Evolutionary conservation across 441 rosid genomes (phyloP), one percentile per base, ranked within the genome.

Genomic region (Pelargonium cotyledonis): DNA sequence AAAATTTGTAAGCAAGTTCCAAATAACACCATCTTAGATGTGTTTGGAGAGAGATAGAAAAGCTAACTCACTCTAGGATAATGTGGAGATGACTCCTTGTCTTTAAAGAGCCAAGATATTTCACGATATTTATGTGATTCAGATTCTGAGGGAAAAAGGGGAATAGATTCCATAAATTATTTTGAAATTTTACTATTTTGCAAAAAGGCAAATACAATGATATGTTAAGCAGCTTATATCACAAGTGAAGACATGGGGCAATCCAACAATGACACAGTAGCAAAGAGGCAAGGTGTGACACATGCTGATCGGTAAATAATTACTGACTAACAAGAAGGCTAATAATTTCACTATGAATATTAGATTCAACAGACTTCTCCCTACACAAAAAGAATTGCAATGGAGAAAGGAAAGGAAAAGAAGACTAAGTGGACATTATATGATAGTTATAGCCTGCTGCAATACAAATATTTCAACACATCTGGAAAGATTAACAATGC

Each of bases 111-210:
- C 98, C 99, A 71, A 89, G 95, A 82, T 95, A 95, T 79, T 95
- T 92, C 72, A 92, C 99, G 65, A 95, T 95, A 84, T 95, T 95
- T 81, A 89, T 95, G 78, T 95, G 99, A 81, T 95, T 95, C 85
- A 95, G 71, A 76, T 89, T 95, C 99, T 95, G 92, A 79, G 80
- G 68, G 26, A 23, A 19, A 73, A 68, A 60, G 35, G 71, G 15
- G 65, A 61, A 61, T 61, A 29, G 5, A 29, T 61, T 61, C 65
- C 40, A 61, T 6, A 61, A 23, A 61, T 61, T 38, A 61, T 61
- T 23, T 61, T 61, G 31, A 61, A 38, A 61, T 12, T 38, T 38
- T 61, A 38, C 14, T 61, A 61, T 12, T 29, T 23, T 26, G 29
- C 16, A 15, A 26, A 47, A 61, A 21, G 65, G 40, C 40, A 61